Evolutionary conservation across 2,329 filamentous ascomycete species (phyloP), one percentile per base, ranked within the genome.

Genomic region (Phialophora chinensis): DNA sequence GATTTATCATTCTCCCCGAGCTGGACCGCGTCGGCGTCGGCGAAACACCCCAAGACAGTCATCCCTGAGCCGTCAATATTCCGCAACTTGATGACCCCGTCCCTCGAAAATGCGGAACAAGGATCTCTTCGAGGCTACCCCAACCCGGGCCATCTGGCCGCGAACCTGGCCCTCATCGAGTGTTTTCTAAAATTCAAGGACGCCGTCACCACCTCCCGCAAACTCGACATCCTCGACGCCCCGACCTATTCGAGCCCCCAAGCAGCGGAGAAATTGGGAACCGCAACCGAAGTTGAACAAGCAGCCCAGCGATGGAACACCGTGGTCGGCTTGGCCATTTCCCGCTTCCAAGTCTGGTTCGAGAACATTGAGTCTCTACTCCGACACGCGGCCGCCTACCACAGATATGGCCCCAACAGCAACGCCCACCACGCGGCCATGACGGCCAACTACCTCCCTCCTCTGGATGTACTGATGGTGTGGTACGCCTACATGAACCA

Each of bases 401-500:
- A 60, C 50, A 38, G 53, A 25, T 62, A 47, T 57, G 66, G 61
- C n/a, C 31, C 52, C 7, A 54, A 58, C 33, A 54, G 55, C 44
- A 31, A 31, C 49, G 55, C 55, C 44, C 50, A 44, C 38, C 58
- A 63, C 54, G 62, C 65, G 11, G 65, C 54, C 20, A 20, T 71
- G 29, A 65, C 60, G 11, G 47, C 49, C 31, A 58, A 71, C 53
- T 71, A 71, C 54, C 60, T 71, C 3, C 69, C 69, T 12, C 69
- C 69, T 12, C 60, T 71, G 23, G 69, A 71, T 50, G 69, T 71
- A 6, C 67, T 71, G n/a, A 54, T 71, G 23, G 60, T 71, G 49
- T 71, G 69, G 69, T 71, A 71, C 56, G 56, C 67, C 29, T 65
- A 57, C 65, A 71, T 71, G 67, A 65, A 62, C 25, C 31, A 68